Percentiles rank a stretch among this genome's conserved stretches.
Evolutionary conservation across 805 yeast genomes (phyloP).

Genomic region (Suhomyces tanzawaensis): DNA sequence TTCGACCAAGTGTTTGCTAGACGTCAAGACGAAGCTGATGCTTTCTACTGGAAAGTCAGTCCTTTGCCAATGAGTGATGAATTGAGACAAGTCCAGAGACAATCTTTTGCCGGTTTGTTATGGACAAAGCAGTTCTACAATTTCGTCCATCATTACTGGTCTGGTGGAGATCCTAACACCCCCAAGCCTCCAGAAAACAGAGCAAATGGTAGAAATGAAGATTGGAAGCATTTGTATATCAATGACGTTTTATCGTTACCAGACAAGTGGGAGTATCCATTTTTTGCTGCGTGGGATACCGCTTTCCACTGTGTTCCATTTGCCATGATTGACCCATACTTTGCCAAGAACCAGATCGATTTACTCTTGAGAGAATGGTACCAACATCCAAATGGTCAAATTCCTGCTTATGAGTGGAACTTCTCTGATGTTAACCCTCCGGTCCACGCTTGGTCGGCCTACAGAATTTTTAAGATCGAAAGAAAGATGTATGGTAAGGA

Average conservation of each 20-base stretch:
- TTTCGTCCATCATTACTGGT: slow-evolving; percentile 84
- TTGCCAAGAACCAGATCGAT: slow-evolving; percentile 85
- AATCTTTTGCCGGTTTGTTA: slow-evolving; percentile 88
- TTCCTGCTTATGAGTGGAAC: slow-evolving; percentile 97
- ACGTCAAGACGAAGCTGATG: slow-evolving; percentile 86
- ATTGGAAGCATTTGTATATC: slow-evolving; percentile 86
- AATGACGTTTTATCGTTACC: slow-evolving; percentile 88
- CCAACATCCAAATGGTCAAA: slow-evolving; percentile 97
- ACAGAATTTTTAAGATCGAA: slow-evolving; percentile 83
- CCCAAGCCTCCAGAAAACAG: slow-evolving; percentile 76
- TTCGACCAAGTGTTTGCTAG: slow-evolving; percentile 67
- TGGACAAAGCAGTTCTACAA: slow-evolving; percentile 94
- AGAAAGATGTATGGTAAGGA: slow-evolving; percentile 78
- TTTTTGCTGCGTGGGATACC: slow-evolving; percentile 96
- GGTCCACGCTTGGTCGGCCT: slow-evolving; percentile 95
- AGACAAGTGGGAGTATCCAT: slow-evolving; percentile 95
- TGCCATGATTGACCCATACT: slow-evolving; percentile 90
- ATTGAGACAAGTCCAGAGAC: slow-evolving; percentile 80
- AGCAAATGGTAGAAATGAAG: slow-evolving; percentile 82
- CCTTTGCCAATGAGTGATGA: slow-evolving; percentile 83
- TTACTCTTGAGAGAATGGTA: slow-evolving; percentile 91
- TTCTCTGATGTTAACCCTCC: slow-evolving; percentile 96
- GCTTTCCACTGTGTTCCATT: slow-evolving; percentile 93
- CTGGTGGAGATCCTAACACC: slow-evolving; percentile 74
- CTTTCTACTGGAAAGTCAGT: slow-evolving; percentile 83